Conservation (phyloP, 176 grass and related monocot species). For the Saccharum spontaneum region DNA sequence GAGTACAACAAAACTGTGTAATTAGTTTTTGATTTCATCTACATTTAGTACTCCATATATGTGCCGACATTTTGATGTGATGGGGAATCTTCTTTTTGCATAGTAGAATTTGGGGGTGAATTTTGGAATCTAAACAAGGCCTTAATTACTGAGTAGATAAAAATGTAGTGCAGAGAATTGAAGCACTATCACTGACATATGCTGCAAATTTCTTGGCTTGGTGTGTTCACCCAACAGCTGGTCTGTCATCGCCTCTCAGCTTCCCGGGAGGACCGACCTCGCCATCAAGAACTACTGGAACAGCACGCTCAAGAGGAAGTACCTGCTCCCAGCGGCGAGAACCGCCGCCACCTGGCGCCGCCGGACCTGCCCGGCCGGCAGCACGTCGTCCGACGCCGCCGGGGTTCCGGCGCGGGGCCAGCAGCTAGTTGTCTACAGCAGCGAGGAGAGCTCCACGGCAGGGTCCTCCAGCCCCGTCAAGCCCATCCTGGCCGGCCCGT, state of each 20-base stretch:
- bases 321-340: slow-evolving; percentile 18
- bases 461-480: slow-evolving; percentile 10
- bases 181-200: neutral
- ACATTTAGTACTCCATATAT: too few relatives aligned
- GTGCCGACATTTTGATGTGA: too few relatives aligned
- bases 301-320: slow-evolving; percentile 62
- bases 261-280: slow-evolving; percentile 57
- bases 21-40: too few relatives aligned
- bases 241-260: slow-evolving; percentile 46
- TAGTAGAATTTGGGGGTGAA: too few relatives aligned
- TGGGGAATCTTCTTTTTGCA: too few relatives aligned
- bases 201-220: neutral
- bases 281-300: slow-evolving; percentile 75
- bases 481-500: neutral
- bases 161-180: neutral
- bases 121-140: too few relatives aligned
- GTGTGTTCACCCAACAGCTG: slow-evolving; percentile 35
- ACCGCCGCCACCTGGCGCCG: neutral
- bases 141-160: neutral
- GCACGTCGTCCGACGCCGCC: slow-evolving; percentile 33
- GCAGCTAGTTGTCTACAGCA: slow-evolving; percentile 6
- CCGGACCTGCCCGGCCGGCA: neutral
- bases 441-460: slow-evolving; percentile 24
- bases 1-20: too few relatives aligned
- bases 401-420: neutral